Evolutionary conservation across 1,139 yeast genomes (phyloP).

Genomic region (Diutina mesorugosa): DNA sequence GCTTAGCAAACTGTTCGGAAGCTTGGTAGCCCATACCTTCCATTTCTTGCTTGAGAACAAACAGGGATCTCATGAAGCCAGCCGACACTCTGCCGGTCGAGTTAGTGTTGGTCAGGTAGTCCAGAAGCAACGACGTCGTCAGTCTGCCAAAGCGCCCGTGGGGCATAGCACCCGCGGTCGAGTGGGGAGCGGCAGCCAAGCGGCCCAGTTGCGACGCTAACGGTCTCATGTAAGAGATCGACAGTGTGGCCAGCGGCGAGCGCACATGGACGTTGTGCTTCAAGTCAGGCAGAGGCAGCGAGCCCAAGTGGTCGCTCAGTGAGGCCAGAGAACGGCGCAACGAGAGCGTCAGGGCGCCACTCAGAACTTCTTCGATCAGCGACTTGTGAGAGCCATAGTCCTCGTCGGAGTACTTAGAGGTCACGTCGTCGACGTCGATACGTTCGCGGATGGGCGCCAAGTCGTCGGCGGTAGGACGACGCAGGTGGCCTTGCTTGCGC

Average conservation of each 20-base stretch:
- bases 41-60: conserved; percentile 20
- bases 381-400: conserved; percentile 1
- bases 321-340: conserved; percentile 2
- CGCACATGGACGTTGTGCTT: background rate
- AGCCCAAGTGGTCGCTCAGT: background rate
- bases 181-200: background rate
- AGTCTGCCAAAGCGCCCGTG: background rate
- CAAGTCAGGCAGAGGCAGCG: conserved; percentile 2
- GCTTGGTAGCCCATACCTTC: conserved; percentile 5
- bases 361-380: background rate
- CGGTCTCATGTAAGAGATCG: background rate
- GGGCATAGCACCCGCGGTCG: background rate
- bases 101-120: background rate
- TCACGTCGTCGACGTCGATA: background rate
- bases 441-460: background rate
- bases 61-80: conserved; percentile 28
- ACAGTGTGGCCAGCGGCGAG: background rate
- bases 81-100: conserved; percentile 15
- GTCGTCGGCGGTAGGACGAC: background rate
- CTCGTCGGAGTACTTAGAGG: conserved; percentile 2
- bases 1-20: conserved; percentile 3
- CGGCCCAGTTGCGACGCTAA: background rate
- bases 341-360: background rate
- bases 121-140: background rate
- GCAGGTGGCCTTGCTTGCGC: background rate